These are phyloP conservation scores for Emergomyces pasteurianus DNA, from an alignment of 2,329 filamentous ascomycete genomes.

Conservation along the genomic window DNA sequence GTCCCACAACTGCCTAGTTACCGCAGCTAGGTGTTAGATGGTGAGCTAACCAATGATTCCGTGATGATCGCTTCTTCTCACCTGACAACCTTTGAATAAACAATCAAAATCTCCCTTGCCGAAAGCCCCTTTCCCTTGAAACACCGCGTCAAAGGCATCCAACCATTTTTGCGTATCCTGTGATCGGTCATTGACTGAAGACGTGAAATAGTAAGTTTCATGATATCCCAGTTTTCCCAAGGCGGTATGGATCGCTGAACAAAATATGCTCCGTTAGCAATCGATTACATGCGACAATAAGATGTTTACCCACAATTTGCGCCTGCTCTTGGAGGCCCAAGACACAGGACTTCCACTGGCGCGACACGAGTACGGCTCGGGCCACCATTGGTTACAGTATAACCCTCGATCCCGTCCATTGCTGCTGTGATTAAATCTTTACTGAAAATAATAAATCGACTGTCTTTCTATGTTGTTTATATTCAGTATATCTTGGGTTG, in stretches of 20 bases:
- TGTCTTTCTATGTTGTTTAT: not conserved
- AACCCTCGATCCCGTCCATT: not conserved
- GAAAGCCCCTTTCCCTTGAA: conserved; percentile 49
- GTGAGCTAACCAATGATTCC: not conserved
- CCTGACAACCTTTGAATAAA: conserved; percentile 50
- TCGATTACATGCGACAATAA: not conserved
- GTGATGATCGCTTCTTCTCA: conserved; percentile 6
- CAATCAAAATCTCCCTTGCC: conserved; percentile 58
- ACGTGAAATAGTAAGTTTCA: conserved; percentile 65
- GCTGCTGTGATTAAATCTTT: not conserved
- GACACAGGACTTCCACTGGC: conserved; percentile 7
- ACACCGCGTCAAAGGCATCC: conserved; percentile 53
- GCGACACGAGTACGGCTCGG: conserved; percentile 1
- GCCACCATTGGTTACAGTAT: not conserved
- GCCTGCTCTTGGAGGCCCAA: conserved; percentile 7
- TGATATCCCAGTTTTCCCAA: conserved; percentile 55
- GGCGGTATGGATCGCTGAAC: conserved; percentile 49
- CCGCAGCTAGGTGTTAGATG: not conserved
- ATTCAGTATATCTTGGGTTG: not conserved
- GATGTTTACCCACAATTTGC: conserved; percentile 3
- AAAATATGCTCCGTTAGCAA: not conserved
- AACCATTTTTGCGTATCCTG: conserved; percentile 59
- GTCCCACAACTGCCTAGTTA: conserved; percentile 49
- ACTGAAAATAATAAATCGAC: not conserved
- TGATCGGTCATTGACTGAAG: conserved; percentile 55